A percentile compares a stretch with the other conserved stretches of the same genome.
Conservation (phyloP, 1,284 basidiomycete species). For the Sporisorium graminicola region DNA sequence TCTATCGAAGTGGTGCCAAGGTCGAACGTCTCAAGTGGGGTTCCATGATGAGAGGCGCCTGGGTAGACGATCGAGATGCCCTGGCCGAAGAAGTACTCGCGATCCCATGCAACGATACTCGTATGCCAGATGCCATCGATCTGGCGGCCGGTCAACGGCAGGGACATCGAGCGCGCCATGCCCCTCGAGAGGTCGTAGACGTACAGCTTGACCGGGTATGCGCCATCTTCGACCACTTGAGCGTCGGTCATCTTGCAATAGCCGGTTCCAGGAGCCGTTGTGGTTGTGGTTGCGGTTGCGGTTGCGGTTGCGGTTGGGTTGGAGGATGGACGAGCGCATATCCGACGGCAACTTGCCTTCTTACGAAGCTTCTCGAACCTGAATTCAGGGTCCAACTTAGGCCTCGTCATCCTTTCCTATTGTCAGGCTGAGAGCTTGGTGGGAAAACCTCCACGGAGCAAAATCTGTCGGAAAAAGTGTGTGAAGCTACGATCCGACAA, state of each 20-base stretch:
- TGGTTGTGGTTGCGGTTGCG: no score
- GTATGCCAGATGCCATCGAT: constrained; percentile 75
- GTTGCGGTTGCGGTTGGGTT: no score
- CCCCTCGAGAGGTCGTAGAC: constrained; percentile 91
- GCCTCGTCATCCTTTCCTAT: constrained; percentile 6
- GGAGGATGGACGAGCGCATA: background rate
- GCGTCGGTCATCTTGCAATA: constrained; percentile 15
- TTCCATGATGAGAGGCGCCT: constrained; percentile 74
- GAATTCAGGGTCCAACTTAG: constrained; percentile 9
- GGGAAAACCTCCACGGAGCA: constrained; percentile 1
- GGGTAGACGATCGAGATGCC: constrained; percentile 78
- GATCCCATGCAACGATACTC: constrained; percentile 84
- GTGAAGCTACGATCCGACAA: background rate
- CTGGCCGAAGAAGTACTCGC: constrained; percentile 89
- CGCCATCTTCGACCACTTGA: constrained; percentile 13
- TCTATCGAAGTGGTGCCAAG: constrained; percentile 87
- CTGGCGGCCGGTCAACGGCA: constrained; percentile 79
- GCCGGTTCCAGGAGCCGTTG: no score
- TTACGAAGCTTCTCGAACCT: background rate
- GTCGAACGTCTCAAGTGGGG: constrained; percentile 80
- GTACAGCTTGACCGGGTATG: constrained; percentile 75
- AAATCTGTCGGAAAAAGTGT: background rate
- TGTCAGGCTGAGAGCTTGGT: background rate
- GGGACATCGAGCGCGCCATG: constrained; percentile 80
- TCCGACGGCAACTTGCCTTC: background rate